phyloP scores from a whole-genome alignment of 495 filamentous ascomycete genomes.

The Daldinia grandis region DNA sequence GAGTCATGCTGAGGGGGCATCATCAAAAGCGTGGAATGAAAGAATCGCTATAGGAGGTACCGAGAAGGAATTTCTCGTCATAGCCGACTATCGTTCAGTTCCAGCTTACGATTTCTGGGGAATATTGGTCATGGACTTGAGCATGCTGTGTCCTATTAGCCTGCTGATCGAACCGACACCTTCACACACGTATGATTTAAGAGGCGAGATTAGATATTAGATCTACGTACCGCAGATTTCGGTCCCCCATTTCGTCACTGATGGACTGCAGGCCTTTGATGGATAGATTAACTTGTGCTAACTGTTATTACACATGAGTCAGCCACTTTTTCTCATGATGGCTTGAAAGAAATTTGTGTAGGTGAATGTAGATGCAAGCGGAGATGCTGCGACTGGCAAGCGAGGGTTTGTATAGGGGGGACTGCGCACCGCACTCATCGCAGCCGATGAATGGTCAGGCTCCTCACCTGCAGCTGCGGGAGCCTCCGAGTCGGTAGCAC shows the following conservation, averaged over 20 bases:
- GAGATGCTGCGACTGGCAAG: slow-evolving; percentile 49
- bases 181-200: not conserved
- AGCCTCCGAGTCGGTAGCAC: slow-evolving; percentile 36
- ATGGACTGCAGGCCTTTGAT: slow-evolving; percentile 56
- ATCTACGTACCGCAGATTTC: slow-evolving; percentile 50
- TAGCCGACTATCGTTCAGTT: slow-evolving; percentile 6
- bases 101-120: slow-evolving; percentile 14
- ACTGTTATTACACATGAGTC: slow-evolving; percentile 48
- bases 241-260: slow-evolving; percentile 57
- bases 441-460: slow-evolving; percentile 62
- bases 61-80: slow-evolving; percentile 7
- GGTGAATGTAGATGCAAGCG: slow-evolving; percentile 5
- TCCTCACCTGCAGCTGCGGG: slow-evolving; percentile 63
- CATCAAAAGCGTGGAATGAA: slow-evolving; percentile 12
- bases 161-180: not conserved
- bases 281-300: slow-evolving; percentile 57
- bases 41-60: not conserved
- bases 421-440: slow-evolving; percentile 65
- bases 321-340: slow-evolving; percentile 23
- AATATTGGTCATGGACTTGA: slow-evolving; percentile 48
- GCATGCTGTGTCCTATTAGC: slow-evolving; percentile 44
- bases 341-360: not conserved
- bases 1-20: slow-evolving; percentile 2
- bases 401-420: slow-evolving; percentile 39
- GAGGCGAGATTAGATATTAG: not conserved